Evolutionary conservation across 106 monocot species (phyloP), one percentile per base, ranked within the genome.

Genomic region (Acanthochlamys bracteata): DNA sequence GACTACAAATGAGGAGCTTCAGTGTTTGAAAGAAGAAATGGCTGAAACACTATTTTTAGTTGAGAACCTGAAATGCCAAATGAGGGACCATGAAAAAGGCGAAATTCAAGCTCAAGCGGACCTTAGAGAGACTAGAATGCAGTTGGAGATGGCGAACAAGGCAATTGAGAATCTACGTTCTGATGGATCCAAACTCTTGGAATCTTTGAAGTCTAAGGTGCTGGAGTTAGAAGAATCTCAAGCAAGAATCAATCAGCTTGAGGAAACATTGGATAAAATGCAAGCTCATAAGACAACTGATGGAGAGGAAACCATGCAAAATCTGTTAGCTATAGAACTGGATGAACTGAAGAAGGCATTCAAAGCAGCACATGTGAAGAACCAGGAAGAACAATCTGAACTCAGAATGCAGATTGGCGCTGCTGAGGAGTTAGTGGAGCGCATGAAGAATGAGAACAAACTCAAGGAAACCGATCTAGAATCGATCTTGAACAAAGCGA

Each of bases 161-260:
- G 83, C 82, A 2, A 71, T 96, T 2, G 84, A 84, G 7, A 61
- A 70, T 64, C 69, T 87, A 26, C 75, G 74, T 39, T 59, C 60
- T 40, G 86, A 89, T 26, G 81, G 83, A 0, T 53, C 65, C 8
- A 83, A 85, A 60, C 64, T 80, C 20, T 52, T 78, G 60, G 79
- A 89, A 25, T 74, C 76, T 23, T 79, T 83, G 42, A 77, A 75
- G 53, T 42, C 39, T 19, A 68, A 66, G 20, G 65, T 64, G n/a
- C 66, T 61, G 15, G 84, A 90, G 72, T 59, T 96, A 12, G 84
- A 87, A 59, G 82, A 90, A 25, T 90, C 90, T 8, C 74, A 62
- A 70, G 60, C 67, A 40, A 65, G 53, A 57, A 70, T 84, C 4
- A 60, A 51, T 4, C 66, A 63, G 24, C 74, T 86, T 4, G 79